Evolutionary conservation across 495 filamentous ascomycete genomes (phyloP).

Genomic region (Penicillium crystallinum): DNA sequence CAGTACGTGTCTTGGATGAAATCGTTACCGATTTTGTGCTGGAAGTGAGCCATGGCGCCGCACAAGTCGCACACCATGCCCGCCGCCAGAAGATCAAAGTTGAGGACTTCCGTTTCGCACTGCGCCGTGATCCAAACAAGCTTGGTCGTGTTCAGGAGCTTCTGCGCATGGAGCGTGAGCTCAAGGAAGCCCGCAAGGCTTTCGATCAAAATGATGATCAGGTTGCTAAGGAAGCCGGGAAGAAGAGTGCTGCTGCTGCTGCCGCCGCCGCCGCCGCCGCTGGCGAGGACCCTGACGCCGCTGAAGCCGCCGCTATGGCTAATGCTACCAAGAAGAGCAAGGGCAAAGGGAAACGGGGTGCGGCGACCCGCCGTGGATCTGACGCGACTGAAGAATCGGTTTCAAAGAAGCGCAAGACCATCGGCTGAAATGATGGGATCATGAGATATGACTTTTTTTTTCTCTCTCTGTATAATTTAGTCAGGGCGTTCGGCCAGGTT

Average conservation of each 20-base stretch:
- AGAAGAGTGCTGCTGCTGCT: slow-evolving; percentile 24
- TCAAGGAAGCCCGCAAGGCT: slow-evolving; percentile 69
- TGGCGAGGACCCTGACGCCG: slow-evolving; percentile 14
- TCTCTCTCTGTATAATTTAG: background rate
- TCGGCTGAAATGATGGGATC: slow-evolving; percentile 11
- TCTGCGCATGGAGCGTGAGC: slow-evolving; percentile 70
- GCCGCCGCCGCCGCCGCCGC: slow-evolving; percentile 4
- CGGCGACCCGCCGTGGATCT: slow-evolving; percentile 28
- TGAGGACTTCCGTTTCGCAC: slow-evolving; percentile 92
- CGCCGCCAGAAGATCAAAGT: slow-evolving; percentile 94
- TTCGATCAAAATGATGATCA: slow-evolving; percentile 55
- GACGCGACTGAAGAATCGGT: slow-evolving; percentile 42
- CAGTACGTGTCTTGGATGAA: slow-evolving; percentile 83
- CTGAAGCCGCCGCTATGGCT: slow-evolving; percentile 19
- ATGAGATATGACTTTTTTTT: background rate
- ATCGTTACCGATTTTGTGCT: slow-evolving; percentile 89
- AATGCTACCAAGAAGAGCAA: slow-evolving; percentile 31
- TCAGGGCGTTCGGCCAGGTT: background rate
- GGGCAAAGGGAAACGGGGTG: slow-evolving; percentile 39
- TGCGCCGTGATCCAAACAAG: slow-evolving; percentile 77
- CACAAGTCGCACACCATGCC: slow-evolving; percentile 71
- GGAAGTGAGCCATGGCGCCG: slow-evolving; percentile 83
- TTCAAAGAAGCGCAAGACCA: slow-evolving; percentile 40
- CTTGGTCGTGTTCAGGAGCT: slow-evolving; percentile 87
- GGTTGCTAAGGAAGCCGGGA: slow-evolving; percentile 40